Base-by-base conservation (phyloP, 2,329 filamentous ascomycete genomes). In the Clonostachys chloroleuca region DNA sequence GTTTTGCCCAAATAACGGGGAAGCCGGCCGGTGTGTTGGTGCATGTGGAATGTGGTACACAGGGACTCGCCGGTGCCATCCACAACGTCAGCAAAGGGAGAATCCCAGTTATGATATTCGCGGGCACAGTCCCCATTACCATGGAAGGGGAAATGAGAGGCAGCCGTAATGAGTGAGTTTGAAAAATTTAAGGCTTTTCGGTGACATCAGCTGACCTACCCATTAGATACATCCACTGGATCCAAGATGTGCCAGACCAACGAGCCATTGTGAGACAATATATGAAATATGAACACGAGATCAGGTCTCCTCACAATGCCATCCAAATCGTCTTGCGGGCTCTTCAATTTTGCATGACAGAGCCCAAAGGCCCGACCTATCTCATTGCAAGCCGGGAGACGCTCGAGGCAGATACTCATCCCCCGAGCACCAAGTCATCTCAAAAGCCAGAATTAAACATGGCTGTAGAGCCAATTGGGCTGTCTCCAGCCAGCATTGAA, bases 41-140 rank as follows among this genome's bases (percentile, higher is more conserved):
- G 2, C 59, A 62, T 16, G 59, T 62, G 5, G 59, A 62, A 7
- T 55, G 53, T 9, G 59, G 59, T 0, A 62, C 59, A 0, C 57
- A 56, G 30, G 59, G 49, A 9, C 42, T 62, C 1, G 59, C 50
- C 0, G 57, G 51, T 6, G 57, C 59, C 2, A 49, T 62, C 1
- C 59, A 62, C 16, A 62, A 62, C n/a, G 56, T 56, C 13, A 51
- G 51, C 20, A 58, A 52, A 36, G 59, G 57, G 2, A 43, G 59
- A 1, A 54, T 59, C 9, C 65, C 65, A 0, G 63, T 66, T 10
- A 50, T 68, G 3, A 66, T 75, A 14, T 67, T 75, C 48, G 72
- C 72, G 0, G 72, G 72, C 0, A 55, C 72, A 1, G 67, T 62
- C 1, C 72, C 71, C 2, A 64, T 65, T 17, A 75, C 72, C 0